Conservation (phyloP, 176 grass and related monocot genomes). For the Raddia distichophylla region DNA sequence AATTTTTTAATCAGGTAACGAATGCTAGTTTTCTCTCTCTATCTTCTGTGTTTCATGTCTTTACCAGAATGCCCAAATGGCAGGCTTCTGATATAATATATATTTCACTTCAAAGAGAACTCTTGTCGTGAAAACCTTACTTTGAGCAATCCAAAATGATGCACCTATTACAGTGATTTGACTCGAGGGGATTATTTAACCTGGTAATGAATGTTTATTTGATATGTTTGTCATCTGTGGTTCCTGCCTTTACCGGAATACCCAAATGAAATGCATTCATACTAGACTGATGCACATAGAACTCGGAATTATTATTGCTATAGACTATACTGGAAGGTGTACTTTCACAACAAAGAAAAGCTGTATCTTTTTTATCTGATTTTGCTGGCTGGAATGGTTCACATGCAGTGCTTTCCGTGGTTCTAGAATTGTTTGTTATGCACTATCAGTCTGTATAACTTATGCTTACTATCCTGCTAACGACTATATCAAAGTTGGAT, state of each 20-base stretch:
- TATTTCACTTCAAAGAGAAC: slow-evolving; percentile 26
- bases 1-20: slow-evolving; percentile 2
- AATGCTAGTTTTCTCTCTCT: neutral
- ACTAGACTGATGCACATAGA: neutral
- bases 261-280: neutral
- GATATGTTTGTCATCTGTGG: neutral
- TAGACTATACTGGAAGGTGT: neutral
- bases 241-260: neutral
- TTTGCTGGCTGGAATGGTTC: neutral
- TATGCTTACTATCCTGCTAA: neutral
- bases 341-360: neutral
- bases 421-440: neutral
- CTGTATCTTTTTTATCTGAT: neutral
- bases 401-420: neutral
- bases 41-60: neutral
- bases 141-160: slow-evolving; percentile 17
- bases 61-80: neutral
- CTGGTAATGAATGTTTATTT: neutral
- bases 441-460: neutral
- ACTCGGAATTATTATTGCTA: neutral
- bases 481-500: slow-evolving; percentile 2
- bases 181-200: neutral
- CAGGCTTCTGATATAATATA: neutral
- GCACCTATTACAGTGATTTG: neutral
- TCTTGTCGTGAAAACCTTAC: neutral